Evolutionary conservation across 805 yeast species (phyloP), one percentile per base, ranked within the genome.

Genomic region (Zygosaccharomyces bisporus): DNA sequence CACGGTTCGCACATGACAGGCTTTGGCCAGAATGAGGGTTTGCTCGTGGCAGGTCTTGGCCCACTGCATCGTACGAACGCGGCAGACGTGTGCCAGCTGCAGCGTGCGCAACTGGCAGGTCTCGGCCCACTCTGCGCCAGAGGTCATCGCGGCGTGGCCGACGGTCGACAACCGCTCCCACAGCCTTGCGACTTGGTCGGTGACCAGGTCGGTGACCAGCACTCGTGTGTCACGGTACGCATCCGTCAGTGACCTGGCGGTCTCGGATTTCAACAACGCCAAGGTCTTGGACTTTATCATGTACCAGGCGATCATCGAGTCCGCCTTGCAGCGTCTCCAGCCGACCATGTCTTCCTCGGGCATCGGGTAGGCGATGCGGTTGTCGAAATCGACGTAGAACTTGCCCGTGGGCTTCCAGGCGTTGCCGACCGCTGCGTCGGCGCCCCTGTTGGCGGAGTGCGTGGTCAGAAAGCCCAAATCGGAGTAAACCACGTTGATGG

Each of bases 311-410:
- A 50, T 46, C 16, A 41, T 45, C 17, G 44, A 12, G 27, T 54
- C 50, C 6, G 50, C 37, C 27, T 44, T 44, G 34, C 42, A 43
- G 12, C 43, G 42, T 34, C 21, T 39, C 52, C 50, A 44, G 13
- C 47, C 51, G 18, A 46, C 31, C 12, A 43, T 31, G 10, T 43
- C 45, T n/a, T 47, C 41, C 32, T 43, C 40, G 5, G 46, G 44
- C 13, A 55, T 45, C 18, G 56, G 55, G 18, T 51, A 45, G 2
- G 57, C 57, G 19, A 52, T 44, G 16, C 44, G 45, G 19, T 51
- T 52, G 27, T 58, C 61, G 38, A 58, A 56, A 45, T 58, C 62
- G 33, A 58, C 49, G 31, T 47, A 45, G 36, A 46, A 58, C 25
- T 56, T 52, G 4, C 62, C 61, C 6, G 47, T 25, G 6, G 56